Evolutionary conservation across 1,284 basidiomycete genomes (phyloP), one percentile per base, ranked within the genome.

Genomic region (Pseudozyma hubeiensis): DNA sequence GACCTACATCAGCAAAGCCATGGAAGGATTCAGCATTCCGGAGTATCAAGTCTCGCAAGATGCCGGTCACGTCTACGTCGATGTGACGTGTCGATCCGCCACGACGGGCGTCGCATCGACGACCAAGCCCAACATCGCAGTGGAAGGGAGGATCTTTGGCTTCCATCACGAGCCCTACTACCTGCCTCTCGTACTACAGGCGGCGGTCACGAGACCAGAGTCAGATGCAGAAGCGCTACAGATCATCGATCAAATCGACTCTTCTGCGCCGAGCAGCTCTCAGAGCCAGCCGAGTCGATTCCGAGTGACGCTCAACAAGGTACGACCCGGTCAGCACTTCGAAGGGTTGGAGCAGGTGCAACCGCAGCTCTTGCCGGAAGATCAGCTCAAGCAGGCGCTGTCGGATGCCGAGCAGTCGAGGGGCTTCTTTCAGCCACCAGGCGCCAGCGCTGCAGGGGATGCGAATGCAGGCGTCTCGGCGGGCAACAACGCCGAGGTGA

Each of bases 131-230:
- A 64, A 63, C 48, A 53, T 70, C 4, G 72, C 67, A 1, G 72
- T 66, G 9, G 63, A 69, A 34, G 63, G 53, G 7, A 46, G 57
- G 13, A 75, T 75, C 53, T 75, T 75, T 64, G 72, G 66, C 5
- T 70, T 75, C 9, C 60, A 66, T 19, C 37, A 62, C 41, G 67
- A 66, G 1, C 43, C 55, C 6, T 70, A 66, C 41, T 75, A 75
- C 48, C 35, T 75, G 31, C 72, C 72, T 13, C 45, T 70, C 1
- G 72, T 75, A 6, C 62, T 75, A 11, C 59, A 66, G 3, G 55
- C 49, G 7, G 30, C 54, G 13, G 71, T 58, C 13, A 53, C 24
- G 7, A 11, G 50, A 17, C 34, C 59, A 3, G 37, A 19, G 0
- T 29, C 43, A 10, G 48, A 63, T 30, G 51, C 40, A 33, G 31